Base-by-base conservation (phyloP, 2,329 filamentous ascomycete species). In the Aspergillus bombycis region DNA sequence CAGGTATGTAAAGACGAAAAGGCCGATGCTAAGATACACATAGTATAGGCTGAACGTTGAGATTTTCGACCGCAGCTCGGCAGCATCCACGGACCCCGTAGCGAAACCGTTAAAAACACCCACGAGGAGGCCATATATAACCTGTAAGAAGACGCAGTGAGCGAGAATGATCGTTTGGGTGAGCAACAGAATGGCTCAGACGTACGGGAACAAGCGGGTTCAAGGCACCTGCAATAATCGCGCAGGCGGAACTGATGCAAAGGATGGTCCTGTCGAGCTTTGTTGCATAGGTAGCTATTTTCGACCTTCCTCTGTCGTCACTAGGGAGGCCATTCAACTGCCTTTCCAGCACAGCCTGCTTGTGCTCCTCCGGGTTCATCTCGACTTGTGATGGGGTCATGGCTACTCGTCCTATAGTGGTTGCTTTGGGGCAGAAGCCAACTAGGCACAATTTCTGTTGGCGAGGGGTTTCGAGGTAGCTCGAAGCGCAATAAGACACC, bases 1-100 rank as follows among this genome's bases (percentile, higher is more conserved):
- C 59, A 95, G 81, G 77, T 94, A 94, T 48, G 88, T 85, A 11
- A 88, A 87, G 34, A 91, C 76, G 68, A 94, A 95, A 74, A 92
- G 89, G 67, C 84, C 92, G 64, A 95, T 86, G 45, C 86, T 92
- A 41, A 96, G 85, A 74, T 96, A 95, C 48, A 96, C 80, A 68
- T 95, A 94, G 78, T 95, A 94, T 43, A 94, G 36, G 19, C 36
- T 41, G 36, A 41, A 41, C 36, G 36, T 41, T 12, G 36, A 41
- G 16, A 41, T 41, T 19, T 41, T 41, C 36, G 36, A 41, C 36
- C 36, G 36, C 12, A 41, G 16, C 36, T 41, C 36, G 36, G 36
- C 36, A 41, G 36, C 36, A 41, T 41, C 36, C 6, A 41, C 36
- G 11, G 36, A 41, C 19, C 36, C 36, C 36, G 36, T 41, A 2